Base-by-base conservation (phyloP, 495 filamentous ascomycete genomes). In the Thozetella sp. region DNA sequence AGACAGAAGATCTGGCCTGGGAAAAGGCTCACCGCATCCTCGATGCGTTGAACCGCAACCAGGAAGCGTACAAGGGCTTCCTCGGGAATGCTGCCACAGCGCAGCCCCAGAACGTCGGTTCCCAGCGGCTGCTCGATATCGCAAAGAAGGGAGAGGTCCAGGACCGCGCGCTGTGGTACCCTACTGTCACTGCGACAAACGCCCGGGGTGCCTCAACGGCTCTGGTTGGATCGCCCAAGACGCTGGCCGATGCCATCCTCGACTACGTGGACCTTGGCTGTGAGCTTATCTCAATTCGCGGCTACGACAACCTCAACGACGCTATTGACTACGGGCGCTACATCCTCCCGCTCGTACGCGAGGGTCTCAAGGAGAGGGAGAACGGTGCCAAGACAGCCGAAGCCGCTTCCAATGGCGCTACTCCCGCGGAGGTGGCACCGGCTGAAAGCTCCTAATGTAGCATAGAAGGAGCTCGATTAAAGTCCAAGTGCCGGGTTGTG, bases 1-100 rank as follows among this genome's bases (percentile, higher is more conserved):
- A 83, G 67, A 83, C 81, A 0, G 80, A 83, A 22, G 81, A 84
- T 24, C 69, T 84, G 20, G 80, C 81, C 12, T 84, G 81, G 80
- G 73, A 66, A 0, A 83, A 82, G 67, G 80, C 81, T 1, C 73
- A 83, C 51, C 70, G 68, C 25, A 83, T 76, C 0, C 71, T 84
- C 25, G 78, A 79, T 48, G 59, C 66, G 9, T 61, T 83, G 17
- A 71, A 72, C 53, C 53, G 45, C 1, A 65, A 79, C 52, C 43
- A 48, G 43, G 43, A 24, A 3, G 9, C 54, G 6, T 56, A 12
- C 34, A 45, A 56, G 22, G 23, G 54, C 15, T 51, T 46, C 58
- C 72, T 19, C 9, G 43, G 43, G 10, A 3, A 10, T 20, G n/a
- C 43, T 3, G 43, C 43, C 6, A 48, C 75, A 0, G 68, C 43